These are phyloP conservation scores for Aspergillus saccharolyticus DNA, from an alignment of 495 filamentous ascomycete species.

Conservation along the genomic window DNA sequence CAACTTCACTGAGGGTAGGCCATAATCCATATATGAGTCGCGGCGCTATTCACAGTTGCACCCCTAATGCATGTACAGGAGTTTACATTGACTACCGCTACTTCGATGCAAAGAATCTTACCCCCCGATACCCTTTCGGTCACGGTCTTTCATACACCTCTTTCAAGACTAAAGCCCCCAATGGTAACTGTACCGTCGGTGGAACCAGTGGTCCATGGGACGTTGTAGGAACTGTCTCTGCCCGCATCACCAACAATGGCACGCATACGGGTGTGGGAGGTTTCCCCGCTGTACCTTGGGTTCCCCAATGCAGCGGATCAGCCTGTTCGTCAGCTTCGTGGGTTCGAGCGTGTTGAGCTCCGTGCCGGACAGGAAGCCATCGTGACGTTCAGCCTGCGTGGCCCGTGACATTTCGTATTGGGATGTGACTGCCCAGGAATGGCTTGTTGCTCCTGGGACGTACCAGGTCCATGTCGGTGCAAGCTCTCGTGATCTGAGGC, in stretches of 20 bases:
- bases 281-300: slow-evolving; percentile 59
- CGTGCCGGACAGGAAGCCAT: slow-evolving; percentile 32
- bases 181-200: slow-evolving; percentile 25
- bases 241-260: slow-evolving; percentile 51
- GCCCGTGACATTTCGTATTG: slow-evolving; percentile 64
- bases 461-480: slow-evolving; percentile 52
- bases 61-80: slow-evolving; percentile 1
- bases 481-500: slow-evolving; percentile 8
- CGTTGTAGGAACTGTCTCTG: slow-evolving; percentile 42
- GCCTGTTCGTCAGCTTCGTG: slow-evolving; percentile 43
- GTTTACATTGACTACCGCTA: slow-evolving; percentile 64
- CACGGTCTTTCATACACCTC: slow-evolving; percentile 63
- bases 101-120: slow-evolving; percentile 58
- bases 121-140: slow-evolving; percentile 62
- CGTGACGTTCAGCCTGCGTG: slow-evolving; percentile 52
- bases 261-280: slow-evolving; percentile 46
- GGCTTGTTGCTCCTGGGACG: slow-evolving; percentile 51
- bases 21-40: not conserved
- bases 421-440: slow-evolving; percentile 56
- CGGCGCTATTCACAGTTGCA: not conserved
- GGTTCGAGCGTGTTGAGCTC: slow-evolving; percentile 57
- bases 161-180: slow-evolving; percentile 31
- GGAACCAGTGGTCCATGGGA: slow-evolving; percentile 60
- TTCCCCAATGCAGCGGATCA: slow-evolving; percentile 36
- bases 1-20: slow-evolving; percentile 53